Evolutionary conservation across 306 rosid species (phyloP).

Genomic region (Cicer bijugum): DNA sequence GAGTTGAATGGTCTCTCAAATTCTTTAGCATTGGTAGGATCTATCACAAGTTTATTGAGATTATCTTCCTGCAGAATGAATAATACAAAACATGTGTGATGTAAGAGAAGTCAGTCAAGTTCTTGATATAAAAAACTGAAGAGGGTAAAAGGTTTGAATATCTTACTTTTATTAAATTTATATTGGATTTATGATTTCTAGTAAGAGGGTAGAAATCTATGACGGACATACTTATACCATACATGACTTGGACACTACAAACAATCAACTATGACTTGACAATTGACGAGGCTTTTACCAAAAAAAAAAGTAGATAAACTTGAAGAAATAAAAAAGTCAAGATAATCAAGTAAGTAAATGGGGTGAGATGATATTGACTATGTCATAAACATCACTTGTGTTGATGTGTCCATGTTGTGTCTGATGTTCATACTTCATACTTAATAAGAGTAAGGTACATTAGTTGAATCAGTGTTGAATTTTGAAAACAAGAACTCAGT

Average conservation of each 20-base stretch:
- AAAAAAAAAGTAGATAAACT: neutral
- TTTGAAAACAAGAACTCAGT: conserved; percentile 18
- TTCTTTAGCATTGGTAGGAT: conserved; percentile 67
- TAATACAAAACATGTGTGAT: conserved; percentile 8
- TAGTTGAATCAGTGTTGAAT: conserved; percentile 16
- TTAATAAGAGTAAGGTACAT: neutral
- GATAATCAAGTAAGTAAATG: neutral
- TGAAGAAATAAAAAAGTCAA: neutral
- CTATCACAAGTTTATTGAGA: conserved; percentile 59
- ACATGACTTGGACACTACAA: neutral
- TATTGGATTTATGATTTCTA: neutral
- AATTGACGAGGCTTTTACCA: neutral
- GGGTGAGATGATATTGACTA: neutral
- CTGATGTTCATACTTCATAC: neutral
- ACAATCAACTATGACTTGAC: neutral
- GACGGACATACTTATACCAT: neutral
- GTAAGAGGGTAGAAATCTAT: neutral
- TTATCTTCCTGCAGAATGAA: conserved; percentile 71
- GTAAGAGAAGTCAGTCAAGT: conserved; percentile 10
- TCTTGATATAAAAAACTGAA: conserved; percentile 21
- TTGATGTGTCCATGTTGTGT: neutral
- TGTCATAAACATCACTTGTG: neutral
- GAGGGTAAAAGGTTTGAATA: neutral
- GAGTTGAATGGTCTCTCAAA: conserved; percentile 68
- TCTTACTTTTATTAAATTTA: neutral